phyloP scores from a whole-genome alignment of 2,329 filamentous ascomycete genomes.

The Setomelanomma holmii region DNA sequence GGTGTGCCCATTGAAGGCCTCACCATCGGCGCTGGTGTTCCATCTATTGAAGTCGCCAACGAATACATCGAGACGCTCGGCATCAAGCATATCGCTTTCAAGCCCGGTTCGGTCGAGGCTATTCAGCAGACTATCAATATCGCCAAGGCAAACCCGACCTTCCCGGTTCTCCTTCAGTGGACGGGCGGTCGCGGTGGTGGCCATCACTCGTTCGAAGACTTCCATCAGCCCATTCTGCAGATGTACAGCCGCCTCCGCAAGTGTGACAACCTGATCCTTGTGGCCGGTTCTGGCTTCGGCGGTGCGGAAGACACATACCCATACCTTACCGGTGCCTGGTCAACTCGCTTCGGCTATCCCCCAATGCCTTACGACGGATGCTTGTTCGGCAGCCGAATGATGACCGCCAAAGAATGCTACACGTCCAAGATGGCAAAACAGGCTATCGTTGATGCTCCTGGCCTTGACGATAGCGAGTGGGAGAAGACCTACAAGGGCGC shows the following conservation, averaged over 20 bases:
- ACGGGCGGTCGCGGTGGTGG: conserved; percentile 59
- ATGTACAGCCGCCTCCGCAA: conserved; percentile 56
- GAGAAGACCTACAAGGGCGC: conserved; percentile 66
- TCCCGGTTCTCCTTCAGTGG: conserved; percentile 58
- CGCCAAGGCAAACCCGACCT: conserved; percentile 54
- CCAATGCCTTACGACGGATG: conserved; percentile 59
- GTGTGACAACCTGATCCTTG: conserved; percentile 55
- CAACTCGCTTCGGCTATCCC: conserved; percentile 51
- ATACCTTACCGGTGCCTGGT: conserved; percentile 57
- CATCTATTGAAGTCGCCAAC: conserved; percentile 56
- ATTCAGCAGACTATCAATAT: conserved; percentile 58
- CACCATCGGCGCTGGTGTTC: conserved; percentile 58
- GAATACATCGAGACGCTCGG: conserved; percentile 65
- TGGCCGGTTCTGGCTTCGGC: conserved; percentile 58
- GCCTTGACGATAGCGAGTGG: conserved; percentile 55
- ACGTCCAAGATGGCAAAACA: conserved; percentile 54
- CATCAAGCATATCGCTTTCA: conserved; percentile 58
- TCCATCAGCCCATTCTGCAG: conserved; percentile 57
- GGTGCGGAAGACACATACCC: conserved; percentile 56
- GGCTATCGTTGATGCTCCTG: conserved; percentile 53
- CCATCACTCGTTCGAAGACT: conserved; percentile 60
- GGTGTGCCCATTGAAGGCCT: conserved; percentile 57
- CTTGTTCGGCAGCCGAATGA: conserved; percentile 56
- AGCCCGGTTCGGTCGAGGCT: conserved; percentile 55
- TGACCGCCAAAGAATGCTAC: conserved; percentile 57